Evolutionary conservation across 1,284 basidiomycete genomes (phyloP).

Genomic region (Trametes versicolor): DNA sequence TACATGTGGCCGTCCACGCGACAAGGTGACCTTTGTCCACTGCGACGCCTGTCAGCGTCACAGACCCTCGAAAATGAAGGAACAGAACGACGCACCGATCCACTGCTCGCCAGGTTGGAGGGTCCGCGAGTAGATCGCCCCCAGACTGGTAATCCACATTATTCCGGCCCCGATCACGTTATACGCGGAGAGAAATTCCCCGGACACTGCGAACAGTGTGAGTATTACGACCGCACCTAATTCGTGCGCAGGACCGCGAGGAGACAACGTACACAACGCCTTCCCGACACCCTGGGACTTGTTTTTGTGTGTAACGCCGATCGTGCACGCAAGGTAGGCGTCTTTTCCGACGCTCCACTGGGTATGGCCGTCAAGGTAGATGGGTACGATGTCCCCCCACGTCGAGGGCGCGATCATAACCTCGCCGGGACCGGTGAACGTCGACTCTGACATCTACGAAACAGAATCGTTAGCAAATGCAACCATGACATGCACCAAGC

Average conservation of each 20-base stretch:
- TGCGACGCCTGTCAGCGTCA: slow-evolving; percentile 6
- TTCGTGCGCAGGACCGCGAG: too few species aligned
- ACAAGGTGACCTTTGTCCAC: slow-evolving; percentile 47
- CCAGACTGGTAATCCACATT: slow-evolving; percentile 45
- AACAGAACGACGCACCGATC: slow-evolving; percentile 39
- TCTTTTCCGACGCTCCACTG: slow-evolving; percentile 45
- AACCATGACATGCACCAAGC: too few species aligned
- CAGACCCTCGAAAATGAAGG: too few species aligned
- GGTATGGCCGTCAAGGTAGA: slow-evolving; percentile 41
- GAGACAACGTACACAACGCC: slow-evolving; percentile 41
- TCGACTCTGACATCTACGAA: slow-evolving; percentile 40
- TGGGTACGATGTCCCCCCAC: slow-evolving; percentile 48
- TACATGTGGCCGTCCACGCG: slow-evolving; percentile 48
- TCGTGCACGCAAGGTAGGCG: slow-evolving; percentile 46
- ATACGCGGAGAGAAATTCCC: slow-evolving; percentile 45
- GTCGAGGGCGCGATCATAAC: slow-evolving; percentile 46
- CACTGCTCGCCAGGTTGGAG: slow-evolving; percentile 46
- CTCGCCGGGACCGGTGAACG: slow-evolving; percentile 45
- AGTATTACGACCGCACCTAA: not conserved
- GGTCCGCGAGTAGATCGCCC: slow-evolving; percentile 43
- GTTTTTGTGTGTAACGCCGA: slow-evolving; percentile 37
- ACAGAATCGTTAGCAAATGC: not conserved
- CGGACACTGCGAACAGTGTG: slow-evolving; percentile 41
- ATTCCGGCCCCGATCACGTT: slow-evolving; percentile 42
- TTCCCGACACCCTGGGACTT: slow-evolving; percentile 45